Conservation (phyloP, 2,329 filamentous ascomycete species). For the Truncatella angustata region DNA sequence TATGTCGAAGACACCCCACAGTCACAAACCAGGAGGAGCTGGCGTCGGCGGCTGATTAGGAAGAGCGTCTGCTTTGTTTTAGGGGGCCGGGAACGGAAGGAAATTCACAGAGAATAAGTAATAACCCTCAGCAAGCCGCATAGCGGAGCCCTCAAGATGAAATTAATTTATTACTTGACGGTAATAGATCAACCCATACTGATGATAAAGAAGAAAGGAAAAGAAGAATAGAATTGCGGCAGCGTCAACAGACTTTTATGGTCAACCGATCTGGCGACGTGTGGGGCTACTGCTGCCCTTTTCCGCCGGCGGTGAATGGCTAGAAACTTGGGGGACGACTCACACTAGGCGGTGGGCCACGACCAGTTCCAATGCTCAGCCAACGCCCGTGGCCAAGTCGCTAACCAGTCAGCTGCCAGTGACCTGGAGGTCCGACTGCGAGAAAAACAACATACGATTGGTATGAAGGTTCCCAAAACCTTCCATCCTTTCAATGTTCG, state of each 20-base stretch:
- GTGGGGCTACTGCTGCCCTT: not conserved
- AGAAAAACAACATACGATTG: too few species aligned
- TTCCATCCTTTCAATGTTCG: too few species aligned
- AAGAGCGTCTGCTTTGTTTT: constrained; percentile 27
- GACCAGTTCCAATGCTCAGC: too few species aligned
- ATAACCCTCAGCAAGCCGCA: constrained; percentile 36
- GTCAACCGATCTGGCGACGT: not conserved
- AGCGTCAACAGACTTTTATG: constrained; percentile 15
- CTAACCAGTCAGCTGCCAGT: not conserved
- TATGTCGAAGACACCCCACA: constrained; percentile 34
- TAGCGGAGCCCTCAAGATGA: constrained; percentile 31
- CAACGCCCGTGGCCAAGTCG: too few species aligned
- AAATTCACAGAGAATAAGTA: constrained; percentile 28
- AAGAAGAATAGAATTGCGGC: constrained; percentile 11
- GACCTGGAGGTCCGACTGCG: too few species aligned
- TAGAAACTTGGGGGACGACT: too few species aligned
- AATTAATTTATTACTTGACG: constrained; percentile 35
- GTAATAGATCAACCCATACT: constrained; percentile 34
- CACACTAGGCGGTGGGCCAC: not conserved
- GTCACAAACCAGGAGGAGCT: constrained; percentile 33
- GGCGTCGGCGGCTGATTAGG: constrained; percentile 34
- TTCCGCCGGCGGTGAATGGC: constrained; percentile 1
- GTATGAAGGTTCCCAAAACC: too few species aligned
- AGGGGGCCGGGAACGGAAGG: constrained; percentile 37
- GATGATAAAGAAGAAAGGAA: constrained; percentile 32